Evolutionary conservation across 1,284 basidiomycete species (phyloP), one percentile per base, ranked within the genome.

Genomic region (Cystobasidium slooffiae): DNA sequence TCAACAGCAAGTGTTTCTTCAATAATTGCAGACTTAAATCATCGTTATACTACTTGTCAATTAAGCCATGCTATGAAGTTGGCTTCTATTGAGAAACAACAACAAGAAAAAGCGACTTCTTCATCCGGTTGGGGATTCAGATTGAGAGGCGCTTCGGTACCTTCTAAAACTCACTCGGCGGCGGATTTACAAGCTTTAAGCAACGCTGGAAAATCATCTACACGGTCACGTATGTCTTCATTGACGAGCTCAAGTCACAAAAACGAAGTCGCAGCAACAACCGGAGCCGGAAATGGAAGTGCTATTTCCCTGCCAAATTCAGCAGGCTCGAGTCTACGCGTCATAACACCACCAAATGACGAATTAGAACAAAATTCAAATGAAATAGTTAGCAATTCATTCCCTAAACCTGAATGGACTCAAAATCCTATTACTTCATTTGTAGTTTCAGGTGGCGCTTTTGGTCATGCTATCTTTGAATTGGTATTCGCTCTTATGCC

Each of bases 11-110:
- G 74, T 14, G 72, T 79, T 53, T 72, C 75, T 5, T 46, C 59
- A 0, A 76, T 80, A 46, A 69, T 79, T 31, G 55, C 61, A 14
- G 77, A 74, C n/a, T 76, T 80, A 12, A 80, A 80, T 69, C 59
- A 73, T 1, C 39, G 69, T 44, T 80, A 79, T 65, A 62, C 47
- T 16, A 43, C 62, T 14, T 52, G 52, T 6, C 53, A 31, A 16
- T 53, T 68, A n/a, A 24, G 39, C 1, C 55, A 56, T 37, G 52
- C 66, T 9, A 41, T 68, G 39, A 58, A 68, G 20, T 52, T 58
- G 37, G 66, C 66, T 37, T 56, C 52, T 16, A 16, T 68, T n/a
- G 47, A 51, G 47, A 20, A 51, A 14, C 14, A 51, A 51, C 16
- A 51, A 51, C 20, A 46, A 18, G 31, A 43, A 56, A 39, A 24